Evolutionary conservation across 345 rosid genomes (phyloP).

Genomic region (Populus simonii): DNA sequence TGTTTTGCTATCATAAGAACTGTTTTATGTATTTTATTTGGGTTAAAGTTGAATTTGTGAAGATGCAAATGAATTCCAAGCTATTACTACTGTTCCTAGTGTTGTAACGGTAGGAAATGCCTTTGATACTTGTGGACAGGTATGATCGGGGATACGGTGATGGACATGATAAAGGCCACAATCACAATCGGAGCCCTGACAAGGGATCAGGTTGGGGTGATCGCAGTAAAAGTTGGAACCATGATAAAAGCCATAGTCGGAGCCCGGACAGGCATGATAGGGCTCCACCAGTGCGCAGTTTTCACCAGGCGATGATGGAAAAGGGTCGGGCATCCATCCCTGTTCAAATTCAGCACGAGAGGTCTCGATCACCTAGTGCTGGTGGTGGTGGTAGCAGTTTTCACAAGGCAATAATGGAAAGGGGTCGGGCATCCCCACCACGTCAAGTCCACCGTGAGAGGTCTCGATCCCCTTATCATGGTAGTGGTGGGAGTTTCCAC

Average conservation of each 20-base stretch:
- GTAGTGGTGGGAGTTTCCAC: conserved; percentile 16
- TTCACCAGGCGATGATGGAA: conserved; percentile 71
- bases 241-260: conserved; percentile 43
- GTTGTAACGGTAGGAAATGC: neutral
- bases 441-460: too few relatives aligned
- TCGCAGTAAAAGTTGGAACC: conserved; percentile 20
- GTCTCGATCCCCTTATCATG: conserved; percentile 27
- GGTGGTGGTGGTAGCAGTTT: conserved; percentile 18
- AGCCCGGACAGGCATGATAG: conserved; percentile 57
- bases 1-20: neutral
- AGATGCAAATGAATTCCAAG: neutral
- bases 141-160: conserved; percentile 22
- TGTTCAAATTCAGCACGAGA: conserved; percentile 11
- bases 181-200: conserved; percentile 42
- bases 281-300: conserved; percentile 46
- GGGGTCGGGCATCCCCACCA: neutral
- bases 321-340: conserved; percentile 24
- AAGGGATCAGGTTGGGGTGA: conserved; percentile 41
- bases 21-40: neutral
- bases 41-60: neutral
- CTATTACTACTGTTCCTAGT: neutral
- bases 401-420: conserved; percentile 14
- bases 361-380: conserved; percentile 27
- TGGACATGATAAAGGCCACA: conserved; percentile 27
- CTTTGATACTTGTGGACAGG: conserved; percentile 11